phyloP scores from a whole-genome alignment of 1,139 yeast species.

The Debaryomyces robertsiae region DNA sequence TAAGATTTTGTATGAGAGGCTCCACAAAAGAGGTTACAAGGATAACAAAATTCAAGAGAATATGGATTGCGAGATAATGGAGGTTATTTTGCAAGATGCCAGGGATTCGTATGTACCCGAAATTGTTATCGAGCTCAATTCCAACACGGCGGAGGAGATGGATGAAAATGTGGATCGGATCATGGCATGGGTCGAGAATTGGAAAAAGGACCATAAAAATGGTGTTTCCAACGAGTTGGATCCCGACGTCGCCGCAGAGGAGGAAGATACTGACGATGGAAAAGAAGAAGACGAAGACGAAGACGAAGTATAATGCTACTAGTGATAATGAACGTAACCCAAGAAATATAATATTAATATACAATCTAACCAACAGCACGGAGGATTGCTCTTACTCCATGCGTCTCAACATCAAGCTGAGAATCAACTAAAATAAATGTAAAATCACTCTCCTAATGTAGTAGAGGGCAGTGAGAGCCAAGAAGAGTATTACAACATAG shows the following conservation, averaged over 20 bases:
- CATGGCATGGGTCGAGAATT: conserved; percentile 68
- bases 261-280: conserved; percentile 13
- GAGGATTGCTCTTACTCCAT: no score
- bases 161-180: conserved; percentile 80
- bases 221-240: conserved; percentile 44
- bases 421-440: conserved; percentile 15
- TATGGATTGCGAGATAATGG: conserved; percentile 96
- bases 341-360: conserved; percentile 8
- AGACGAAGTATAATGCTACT: conserved; percentile 7
- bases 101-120: conserved; percentile 75
- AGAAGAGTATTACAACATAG: conserved; percentile 34
- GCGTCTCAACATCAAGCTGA: not conserved
- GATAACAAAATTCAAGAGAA: conserved; percentile 86
- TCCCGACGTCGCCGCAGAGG: conserved; percentile 22
- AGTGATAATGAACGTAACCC: not conserved
- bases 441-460: conserved; percentile 28
- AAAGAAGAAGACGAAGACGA: conserved; percentile 17
- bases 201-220: conserved; percentile 56
- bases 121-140: conserved; percentile 76
- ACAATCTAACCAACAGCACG: not conserved
- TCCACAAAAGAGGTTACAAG: conserved; percentile 72
- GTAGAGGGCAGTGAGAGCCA: conserved; percentile 27
- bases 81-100: conserved; percentile 86
- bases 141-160: conserved; percentile 74
- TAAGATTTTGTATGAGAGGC: conserved; percentile 69